Evolutionary conservation across 345 rosid species (phyloP).

Genomic region (Garcia nutans): DNA sequence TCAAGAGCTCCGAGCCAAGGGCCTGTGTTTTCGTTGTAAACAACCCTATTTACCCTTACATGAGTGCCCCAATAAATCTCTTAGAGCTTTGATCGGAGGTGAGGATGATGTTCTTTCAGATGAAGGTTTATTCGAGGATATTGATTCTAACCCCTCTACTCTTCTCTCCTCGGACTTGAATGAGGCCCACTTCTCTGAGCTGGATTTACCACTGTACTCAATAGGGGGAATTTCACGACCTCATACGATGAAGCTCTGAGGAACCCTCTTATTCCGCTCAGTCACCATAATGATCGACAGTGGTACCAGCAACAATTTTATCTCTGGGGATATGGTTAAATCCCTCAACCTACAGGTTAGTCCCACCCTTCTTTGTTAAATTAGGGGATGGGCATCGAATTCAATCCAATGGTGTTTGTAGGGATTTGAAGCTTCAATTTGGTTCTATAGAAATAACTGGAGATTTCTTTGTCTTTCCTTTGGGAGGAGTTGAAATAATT

Average conservation of each 20-base stretch:
- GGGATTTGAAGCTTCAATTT: background rate
- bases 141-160: background rate
- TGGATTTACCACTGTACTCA: background rate
- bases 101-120: too few species aligned
- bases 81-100: too few species aligned
- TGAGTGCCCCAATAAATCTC: too few species aligned
- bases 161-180: background rate
- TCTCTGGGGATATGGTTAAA: background rate
- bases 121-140: too few species aligned
- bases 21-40: too few species aligned
- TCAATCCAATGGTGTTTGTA: background rate
- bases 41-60: too few species aligned
- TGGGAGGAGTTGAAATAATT: background rate
- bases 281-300: background rate
- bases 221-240: background rate
- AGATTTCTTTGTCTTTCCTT: background rate
- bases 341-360: background rate
- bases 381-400: background rate
- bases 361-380: background rate
- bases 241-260: background rate
- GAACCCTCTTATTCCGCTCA: background rate
- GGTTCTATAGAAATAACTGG: background rate
- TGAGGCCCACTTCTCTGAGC: background rate
- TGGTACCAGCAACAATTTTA: background rate
- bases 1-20: too few species aligned